Evolutionary conservation across 2,329 filamentous ascomycete genomes (phyloP).

Genomic region (Botrytis deweyae): DNA sequence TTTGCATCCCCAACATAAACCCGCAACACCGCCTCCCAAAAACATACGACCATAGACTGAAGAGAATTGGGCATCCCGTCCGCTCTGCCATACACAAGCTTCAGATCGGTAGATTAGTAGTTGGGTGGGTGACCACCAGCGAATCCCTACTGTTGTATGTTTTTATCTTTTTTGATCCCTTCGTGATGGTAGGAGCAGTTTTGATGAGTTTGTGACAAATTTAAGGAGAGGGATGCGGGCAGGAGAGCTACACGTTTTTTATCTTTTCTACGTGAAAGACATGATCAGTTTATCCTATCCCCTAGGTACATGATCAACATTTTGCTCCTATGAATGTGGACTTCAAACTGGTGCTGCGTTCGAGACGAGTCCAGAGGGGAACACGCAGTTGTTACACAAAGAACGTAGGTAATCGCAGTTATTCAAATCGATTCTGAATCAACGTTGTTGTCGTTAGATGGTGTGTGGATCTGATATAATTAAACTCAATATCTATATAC

Average conservation of each 20-base stretch:
- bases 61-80: neutral
- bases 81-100: neutral
- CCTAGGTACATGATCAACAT: neutral
- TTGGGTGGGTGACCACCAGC: neutral
- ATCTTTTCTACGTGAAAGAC: neutral
- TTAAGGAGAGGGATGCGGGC: too few relatives aligned
- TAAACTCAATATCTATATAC: neutral
- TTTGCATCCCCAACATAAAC: fast-evolving
- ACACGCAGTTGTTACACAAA: neutral
- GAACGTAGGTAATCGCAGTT: neutral
- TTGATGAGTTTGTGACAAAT: too few relatives aligned
- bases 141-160: neutral
- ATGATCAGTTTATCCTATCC: neutral
- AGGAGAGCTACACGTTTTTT: too few relatives aligned
- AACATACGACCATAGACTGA: neutral
- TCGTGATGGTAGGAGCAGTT: too few relatives aligned
- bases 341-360: neutral
- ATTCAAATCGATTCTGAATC: neutral
- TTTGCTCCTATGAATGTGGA: neutral
- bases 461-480: neutral
- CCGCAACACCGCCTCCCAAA: fast-evolving
- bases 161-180: too few relatives aligned
- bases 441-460: fast-evolving
- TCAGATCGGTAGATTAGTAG: neutral
- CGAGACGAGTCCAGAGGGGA: neutral